A percentile compares a stretch with the other conserved stretches of the same genome.
Evolutionary conservation across 2,329 filamentous ascomycete species (phyloP).

Genomic region (Thielaviopsis musarum): DNA sequence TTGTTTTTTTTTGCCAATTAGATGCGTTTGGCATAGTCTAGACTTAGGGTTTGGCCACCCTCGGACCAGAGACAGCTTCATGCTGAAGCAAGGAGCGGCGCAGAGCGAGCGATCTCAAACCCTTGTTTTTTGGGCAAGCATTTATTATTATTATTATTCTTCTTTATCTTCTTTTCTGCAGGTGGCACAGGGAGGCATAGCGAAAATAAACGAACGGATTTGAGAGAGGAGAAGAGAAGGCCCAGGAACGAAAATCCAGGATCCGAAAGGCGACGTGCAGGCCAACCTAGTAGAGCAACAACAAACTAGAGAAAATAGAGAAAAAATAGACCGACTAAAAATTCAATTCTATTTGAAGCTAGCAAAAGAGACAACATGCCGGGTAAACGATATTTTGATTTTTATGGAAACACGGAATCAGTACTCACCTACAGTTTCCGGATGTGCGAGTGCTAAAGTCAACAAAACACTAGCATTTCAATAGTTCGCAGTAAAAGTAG

Average conservation of each 20-base stretch:
- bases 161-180: neutral
- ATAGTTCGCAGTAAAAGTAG: neutral
- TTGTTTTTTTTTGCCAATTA: neutral
- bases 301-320: neutral
- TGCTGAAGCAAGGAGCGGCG: neutral
- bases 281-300: neutral
- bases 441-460: no score
- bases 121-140: neutral
- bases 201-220: neutral
- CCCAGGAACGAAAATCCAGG: neutral
- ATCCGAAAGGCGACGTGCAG: neutral
- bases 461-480: neutral
- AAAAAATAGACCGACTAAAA: neutral
- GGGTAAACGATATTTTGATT: no score
- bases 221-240: neutral
- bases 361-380: neutral
- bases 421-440: no score
- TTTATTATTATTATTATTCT: neutral
- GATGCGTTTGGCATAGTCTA: neutral
- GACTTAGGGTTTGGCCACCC: neutral
- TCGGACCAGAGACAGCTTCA: neutral
- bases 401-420: neutral
- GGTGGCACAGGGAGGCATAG: neutral
- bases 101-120: neutral
- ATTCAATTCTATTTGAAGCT: neutral